Percentiles rank a stretch among this genome's conserved stretches.
phyloP scores from a whole-genome alignment of 163 green algal genomes.

The Coccomyxa subellipsoidea region DNA sequence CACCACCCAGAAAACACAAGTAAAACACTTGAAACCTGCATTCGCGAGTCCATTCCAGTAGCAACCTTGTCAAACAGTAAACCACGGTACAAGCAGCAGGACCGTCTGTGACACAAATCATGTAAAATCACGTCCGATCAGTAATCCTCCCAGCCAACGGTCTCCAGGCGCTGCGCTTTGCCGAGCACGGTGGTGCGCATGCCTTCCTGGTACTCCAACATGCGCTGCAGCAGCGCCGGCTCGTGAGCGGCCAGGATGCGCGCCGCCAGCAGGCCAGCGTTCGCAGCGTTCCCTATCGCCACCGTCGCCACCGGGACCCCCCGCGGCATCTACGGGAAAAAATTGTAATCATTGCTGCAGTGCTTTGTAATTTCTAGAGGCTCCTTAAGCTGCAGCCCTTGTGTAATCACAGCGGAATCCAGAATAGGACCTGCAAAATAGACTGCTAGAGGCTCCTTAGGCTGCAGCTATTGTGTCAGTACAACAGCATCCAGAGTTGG shows the following conservation, averaged over 20 bases:
- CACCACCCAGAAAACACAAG: no score
- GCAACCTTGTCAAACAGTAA: no score
- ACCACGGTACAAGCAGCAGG: not conserved
- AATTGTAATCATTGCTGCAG: no score
- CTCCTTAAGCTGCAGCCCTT: no score
- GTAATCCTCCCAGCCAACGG: constrained; percentile 51
- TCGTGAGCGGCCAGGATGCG: constrained; percentile 77
- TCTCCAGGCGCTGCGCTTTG: constrained; percentile 75
- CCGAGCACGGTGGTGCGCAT: constrained; percentile 65
- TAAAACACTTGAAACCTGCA: no score
- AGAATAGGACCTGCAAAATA: not conserved
- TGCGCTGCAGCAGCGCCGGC: constrained; percentile 57
- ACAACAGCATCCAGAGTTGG: not conserved
- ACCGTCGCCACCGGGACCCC: constrained; percentile 89
- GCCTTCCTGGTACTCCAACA: constrained; percentile 61
- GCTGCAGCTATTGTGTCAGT: not conserved
- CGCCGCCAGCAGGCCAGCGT: constrained; percentile 89
- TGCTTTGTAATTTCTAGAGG: no score
- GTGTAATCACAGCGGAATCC: not conserved
- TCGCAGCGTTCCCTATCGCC: constrained; percentile 92
- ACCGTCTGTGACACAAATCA: not conserved
- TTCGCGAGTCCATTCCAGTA: no score
- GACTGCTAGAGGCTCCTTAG: not conserved
- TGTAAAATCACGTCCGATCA: no score
- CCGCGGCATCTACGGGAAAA: constrained; percentile 63